Conservation (phyloP, 257 asterid genomes). For the Forsythia suspensa region DNA sequence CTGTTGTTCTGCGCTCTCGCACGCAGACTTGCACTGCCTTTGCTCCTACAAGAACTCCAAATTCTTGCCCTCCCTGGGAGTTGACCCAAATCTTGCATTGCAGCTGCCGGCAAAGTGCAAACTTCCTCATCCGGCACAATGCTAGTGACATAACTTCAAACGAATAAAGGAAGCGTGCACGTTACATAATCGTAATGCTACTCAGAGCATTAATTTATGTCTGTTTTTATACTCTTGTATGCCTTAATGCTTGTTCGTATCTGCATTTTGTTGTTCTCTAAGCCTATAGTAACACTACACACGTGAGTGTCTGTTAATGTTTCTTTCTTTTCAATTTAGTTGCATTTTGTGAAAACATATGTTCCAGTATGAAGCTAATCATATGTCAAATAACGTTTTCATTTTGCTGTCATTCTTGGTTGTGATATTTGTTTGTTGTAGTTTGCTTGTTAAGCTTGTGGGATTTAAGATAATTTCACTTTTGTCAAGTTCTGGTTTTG, state of each 20-base stretch:
- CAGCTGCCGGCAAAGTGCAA: constrained; percentile 57
- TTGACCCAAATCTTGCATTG: constrained; percentile 54
- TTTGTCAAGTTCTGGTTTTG: too few species aligned
- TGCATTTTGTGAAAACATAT: neutral
- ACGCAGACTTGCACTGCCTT: constrained; percentile 51
- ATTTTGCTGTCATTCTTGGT: neutral
- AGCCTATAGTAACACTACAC: neutral
- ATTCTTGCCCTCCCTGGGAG: constrained; percentile 48
- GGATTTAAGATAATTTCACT: neutral
- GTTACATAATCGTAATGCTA: neutral
- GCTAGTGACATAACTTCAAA: constrained; percentile 23
- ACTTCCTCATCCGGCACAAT: constrained; percentile 38
- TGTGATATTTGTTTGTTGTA: too few species aligned
- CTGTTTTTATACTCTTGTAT: neutral
- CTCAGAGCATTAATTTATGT: neutral
- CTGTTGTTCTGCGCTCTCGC: constrained; percentile 57
- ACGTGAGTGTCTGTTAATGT: neutral
- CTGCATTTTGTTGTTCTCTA: neutral
- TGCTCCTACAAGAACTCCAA: constrained; percentile 56
- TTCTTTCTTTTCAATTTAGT: neutral
- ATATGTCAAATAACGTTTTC: neutral
- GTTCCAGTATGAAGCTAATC: too few species aligned
- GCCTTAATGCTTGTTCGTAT: neutral
- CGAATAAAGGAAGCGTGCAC: neutral
- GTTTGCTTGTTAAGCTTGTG: neutral